These are phyloP conservation scores for Aspergillus brasiliensis DNA, from an alignment of 2,329 filamentous ascomycete species.

Conservation along the genomic window DNA sequence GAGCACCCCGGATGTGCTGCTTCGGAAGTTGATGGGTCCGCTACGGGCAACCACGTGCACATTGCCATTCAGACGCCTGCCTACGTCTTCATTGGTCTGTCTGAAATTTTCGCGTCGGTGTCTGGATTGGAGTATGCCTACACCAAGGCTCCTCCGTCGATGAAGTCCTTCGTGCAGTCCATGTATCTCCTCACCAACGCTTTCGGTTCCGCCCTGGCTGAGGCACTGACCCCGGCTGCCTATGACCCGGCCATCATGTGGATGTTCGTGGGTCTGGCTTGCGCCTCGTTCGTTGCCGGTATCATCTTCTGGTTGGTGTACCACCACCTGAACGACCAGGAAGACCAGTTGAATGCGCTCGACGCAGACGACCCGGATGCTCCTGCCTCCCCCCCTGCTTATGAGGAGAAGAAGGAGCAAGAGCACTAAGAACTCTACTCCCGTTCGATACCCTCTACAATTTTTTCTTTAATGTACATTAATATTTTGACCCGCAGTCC, in stretches of 20 bases:
- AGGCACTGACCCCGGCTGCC: slow-evolving; percentile 62
- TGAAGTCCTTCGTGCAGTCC: slow-evolving; percentile 65
- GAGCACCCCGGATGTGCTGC: slow-evolving; percentile 38
- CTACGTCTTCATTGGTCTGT: slow-evolving; percentile 49
- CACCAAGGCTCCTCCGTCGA: slow-evolving; percentile 69
- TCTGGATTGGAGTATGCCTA: slow-evolving; percentile 73
- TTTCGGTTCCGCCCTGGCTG: slow-evolving; percentile 60
- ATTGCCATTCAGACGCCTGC: slow-evolving; percentile 50
- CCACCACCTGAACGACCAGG: slow-evolving; percentile 50
- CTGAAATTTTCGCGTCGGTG: slow-evolving; percentile 65
- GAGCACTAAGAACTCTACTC: background rate
- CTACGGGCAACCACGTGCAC: slow-evolving; percentile 45
- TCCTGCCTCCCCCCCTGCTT: slow-evolving; percentile 3
- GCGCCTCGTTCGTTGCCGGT: slow-evolving; percentile 52
- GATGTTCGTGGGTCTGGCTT: slow-evolving; percentile 64
- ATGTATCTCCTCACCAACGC: slow-evolving; percentile 62
- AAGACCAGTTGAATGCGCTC: slow-evolving; percentile 55
- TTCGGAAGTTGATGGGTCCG: slow-evolving; percentile 34
- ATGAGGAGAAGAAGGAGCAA: slow-evolving; percentile 9
- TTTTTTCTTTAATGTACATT: slow-evolving; percentile 8
- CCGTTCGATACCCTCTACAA: background rate
- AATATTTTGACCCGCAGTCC: slow-evolving; percentile 4
- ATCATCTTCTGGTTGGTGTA: slow-evolving; percentile 58
- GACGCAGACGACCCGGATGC: slow-evolving; percentile 41
- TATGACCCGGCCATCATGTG: slow-evolving; percentile 67